Conservation (phyloP, 2,329 filamentous ascomycete genomes). For the Aspergillus felis region DNA sequence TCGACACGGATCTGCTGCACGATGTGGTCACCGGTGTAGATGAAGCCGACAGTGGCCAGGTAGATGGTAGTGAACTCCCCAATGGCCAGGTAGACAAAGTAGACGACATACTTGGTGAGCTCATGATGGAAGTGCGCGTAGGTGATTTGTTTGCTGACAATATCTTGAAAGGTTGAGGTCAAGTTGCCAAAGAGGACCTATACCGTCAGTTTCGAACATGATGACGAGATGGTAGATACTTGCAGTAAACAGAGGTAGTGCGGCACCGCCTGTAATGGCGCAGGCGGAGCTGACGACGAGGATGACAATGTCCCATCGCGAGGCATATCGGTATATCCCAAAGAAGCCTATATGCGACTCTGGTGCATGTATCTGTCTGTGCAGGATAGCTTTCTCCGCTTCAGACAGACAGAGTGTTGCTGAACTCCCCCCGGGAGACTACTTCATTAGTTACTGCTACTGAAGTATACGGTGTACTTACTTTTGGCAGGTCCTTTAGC, state of each 20-base stretch:
- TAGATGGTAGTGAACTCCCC: constrained; percentile 72
- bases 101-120: constrained; percentile 63
- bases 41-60: constrained; percentile 77
- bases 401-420: constrained; percentile 27
- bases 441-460: constrained; percentile 21
- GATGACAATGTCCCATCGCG: constrained; percentile 58
- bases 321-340: constrained; percentile 65
- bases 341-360: constrained; percentile 57
- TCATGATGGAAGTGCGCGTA: constrained; percentile 55
- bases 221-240: constrained; percentile 9
- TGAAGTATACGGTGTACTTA: not conserved
- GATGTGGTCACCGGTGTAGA: constrained; percentile 76
- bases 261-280: constrained; percentile 67
- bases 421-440: constrained; percentile 1
- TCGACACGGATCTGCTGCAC: constrained; percentile 70
- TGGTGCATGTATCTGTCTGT: constrained; percentile 61
- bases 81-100: constrained; percentile 78
- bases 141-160: constrained; percentile 48
- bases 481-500: not conserved
- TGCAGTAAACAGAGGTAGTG: constrained; percentile 72
- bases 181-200: constrained; percentile 67
- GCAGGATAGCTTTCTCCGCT: constrained; percentile 59
- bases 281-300: constrained; percentile 55
- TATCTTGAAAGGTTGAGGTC: constrained; percentile 65
- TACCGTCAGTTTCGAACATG: not conserved